Conservation (phyloP, 2,329 filamentous ascomycete species). For the Tolypocladium inflatum region DNA sequence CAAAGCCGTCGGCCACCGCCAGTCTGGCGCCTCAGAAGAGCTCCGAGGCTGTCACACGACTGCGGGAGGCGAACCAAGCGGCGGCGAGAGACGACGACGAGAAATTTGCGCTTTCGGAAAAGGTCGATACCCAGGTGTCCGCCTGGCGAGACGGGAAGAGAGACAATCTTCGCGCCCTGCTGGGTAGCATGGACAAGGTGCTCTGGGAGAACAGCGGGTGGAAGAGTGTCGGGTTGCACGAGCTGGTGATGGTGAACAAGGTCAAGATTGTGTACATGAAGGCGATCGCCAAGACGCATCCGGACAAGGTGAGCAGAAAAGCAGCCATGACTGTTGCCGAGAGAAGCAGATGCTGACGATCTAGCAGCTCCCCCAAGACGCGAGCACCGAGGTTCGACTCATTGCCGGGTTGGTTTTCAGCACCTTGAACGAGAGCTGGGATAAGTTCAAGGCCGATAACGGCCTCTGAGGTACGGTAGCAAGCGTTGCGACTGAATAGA, state of each 20-base stretch:
- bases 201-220: constrained; percentile 88
- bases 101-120: constrained; percentile 80
- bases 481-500: background rate
- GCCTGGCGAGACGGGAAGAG: constrained; percentile 86
- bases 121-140: constrained; percentile 69
- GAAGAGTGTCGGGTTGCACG: constrained; percentile 94
- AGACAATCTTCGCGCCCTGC: constrained; percentile 80
- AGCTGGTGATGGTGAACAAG: constrained; percentile 85
- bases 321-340: background rate
- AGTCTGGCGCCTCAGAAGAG: constrained; percentile 36
- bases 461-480: constrained; percentile 34
- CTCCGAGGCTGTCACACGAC: constrained; percentile 69
- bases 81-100: constrained; percentile 85
- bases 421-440: constrained; percentile 63
- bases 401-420: constrained; percentile 58
- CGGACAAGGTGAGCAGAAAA: constrained; percentile 74
- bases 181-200: constrained; percentile 79
- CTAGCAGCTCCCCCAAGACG: constrained; percentile 51
- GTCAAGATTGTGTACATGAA: constrained; percentile 99
- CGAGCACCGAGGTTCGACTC: constrained; percentile 55
- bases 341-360: constrained; percentile 5
- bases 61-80: constrained; percentile 76
- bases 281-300: constrained; percentile 96
- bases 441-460: constrained; percentile 63
- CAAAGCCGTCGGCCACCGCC: constrained; percentile 30